These are phyloP conservation scores for Cokeromyces recurvatus DNA, from an alignment of 371 early-diverging fungal species.

Conservation along the genomic window DNA sequence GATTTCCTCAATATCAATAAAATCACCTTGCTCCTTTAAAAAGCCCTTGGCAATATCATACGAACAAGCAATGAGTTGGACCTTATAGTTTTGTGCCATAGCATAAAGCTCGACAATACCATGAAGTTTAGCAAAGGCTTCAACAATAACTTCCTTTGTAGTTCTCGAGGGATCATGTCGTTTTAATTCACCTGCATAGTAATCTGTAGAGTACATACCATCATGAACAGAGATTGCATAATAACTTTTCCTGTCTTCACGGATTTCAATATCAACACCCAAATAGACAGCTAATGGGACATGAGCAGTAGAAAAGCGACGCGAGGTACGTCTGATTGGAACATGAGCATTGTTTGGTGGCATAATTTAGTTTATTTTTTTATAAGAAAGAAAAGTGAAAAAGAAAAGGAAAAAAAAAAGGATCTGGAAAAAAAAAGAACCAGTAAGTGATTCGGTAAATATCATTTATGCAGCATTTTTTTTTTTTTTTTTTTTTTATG, in stretches of 20 bases:
- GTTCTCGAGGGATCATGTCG: constrained; percentile 5
- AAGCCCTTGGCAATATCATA: constrained; percentile 22
- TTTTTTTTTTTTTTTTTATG: too few species aligned
- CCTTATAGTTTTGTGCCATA: constrained; percentile 46
- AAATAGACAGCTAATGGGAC: constrained; percentile 54
- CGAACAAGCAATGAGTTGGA: constrained; percentile 49
- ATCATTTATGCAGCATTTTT: too few species aligned
- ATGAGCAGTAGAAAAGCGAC: constrained; percentile 32
- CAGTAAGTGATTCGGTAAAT: too few species aligned
- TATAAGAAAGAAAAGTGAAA: too few species aligned
- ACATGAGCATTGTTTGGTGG: constrained; percentile 28
- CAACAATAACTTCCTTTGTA: constrained; percentile 17
- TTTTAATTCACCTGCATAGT: constrained; percentile 33
- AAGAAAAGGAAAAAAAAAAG: too few species aligned
- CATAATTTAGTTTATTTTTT: constrained; percentile 11
- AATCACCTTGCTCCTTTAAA: constrained; percentile 22
- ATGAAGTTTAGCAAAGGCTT: constrained; percentile 33
- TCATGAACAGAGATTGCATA: constrained; percentile 57
- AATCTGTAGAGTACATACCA: constrained; percentile 55
- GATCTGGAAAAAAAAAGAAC: too few species aligned
- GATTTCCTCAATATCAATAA: constrained; percentile 8
- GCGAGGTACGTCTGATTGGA: constrained; percentile 22
- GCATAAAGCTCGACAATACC: constrained; percentile 40
- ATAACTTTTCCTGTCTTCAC: constrained; percentile 14
- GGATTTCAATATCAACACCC: constrained; percentile 53